Percentiles rank a stretch among this genome's conserved stretches.
Evolutionary conservation across 495 filamentous ascomycete genomes (phyloP).

Genomic region (Pyronema omphalodes): DNA sequence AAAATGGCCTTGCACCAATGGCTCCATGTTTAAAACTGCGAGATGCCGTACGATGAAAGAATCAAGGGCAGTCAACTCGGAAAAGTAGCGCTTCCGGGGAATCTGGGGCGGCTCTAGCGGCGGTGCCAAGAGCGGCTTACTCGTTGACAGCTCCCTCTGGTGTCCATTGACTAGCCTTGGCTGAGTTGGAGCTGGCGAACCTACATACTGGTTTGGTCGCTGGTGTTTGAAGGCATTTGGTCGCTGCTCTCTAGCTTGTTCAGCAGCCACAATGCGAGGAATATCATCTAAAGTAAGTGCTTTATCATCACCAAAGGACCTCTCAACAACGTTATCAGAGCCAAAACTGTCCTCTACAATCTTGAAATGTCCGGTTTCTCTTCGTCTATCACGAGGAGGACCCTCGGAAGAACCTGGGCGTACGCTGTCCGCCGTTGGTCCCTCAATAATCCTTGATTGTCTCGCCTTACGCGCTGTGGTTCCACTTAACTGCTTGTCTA

Average conservation of each 20-base stretch:
- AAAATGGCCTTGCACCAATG: conserved; percentile 74
- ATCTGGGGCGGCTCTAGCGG: conserved; percentile 29
- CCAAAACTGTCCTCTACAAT: conserved; percentile 76
- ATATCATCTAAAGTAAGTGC: conserved; percentile 91
- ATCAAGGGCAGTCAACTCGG: conserved; percentile 84
- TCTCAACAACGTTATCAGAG: conserved; percentile 48
- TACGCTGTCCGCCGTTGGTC: conserved; percentile 57
- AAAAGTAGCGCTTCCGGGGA: conserved; percentile 65
- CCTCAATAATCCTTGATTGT: conserved; percentile 83
- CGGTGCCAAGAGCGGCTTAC: conserved; percentile 33
- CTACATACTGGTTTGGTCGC: conserved; percentile 52
- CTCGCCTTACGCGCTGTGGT: conserved; percentile 79
- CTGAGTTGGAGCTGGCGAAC: conserved; percentile 38
- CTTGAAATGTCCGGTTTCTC: conserved; percentile 32
- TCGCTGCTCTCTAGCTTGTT: conserved; percentile 83
- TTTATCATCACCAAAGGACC: conserved; percentile 78
- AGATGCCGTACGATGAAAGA: conserved; percentile 95
- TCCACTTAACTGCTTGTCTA: conserved; percentile 71
- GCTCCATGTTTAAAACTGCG: conserved; percentile 88
- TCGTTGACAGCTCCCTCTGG: conserved; percentile 55
- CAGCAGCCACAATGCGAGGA: conserved; percentile 85
- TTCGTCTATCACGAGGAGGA: conserved; percentile 10
- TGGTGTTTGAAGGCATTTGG: conserved; percentile 65
- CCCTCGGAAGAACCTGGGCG: conserved; percentile 57
- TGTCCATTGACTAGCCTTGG: conserved; percentile 45